Percentiles rank a stretch among this genome's conserved stretches.
These are phyloP conservation scores for Candida morakotiae DNA, from an alignment of 805 yeast species.

Conservation along the genomic window DNA sequence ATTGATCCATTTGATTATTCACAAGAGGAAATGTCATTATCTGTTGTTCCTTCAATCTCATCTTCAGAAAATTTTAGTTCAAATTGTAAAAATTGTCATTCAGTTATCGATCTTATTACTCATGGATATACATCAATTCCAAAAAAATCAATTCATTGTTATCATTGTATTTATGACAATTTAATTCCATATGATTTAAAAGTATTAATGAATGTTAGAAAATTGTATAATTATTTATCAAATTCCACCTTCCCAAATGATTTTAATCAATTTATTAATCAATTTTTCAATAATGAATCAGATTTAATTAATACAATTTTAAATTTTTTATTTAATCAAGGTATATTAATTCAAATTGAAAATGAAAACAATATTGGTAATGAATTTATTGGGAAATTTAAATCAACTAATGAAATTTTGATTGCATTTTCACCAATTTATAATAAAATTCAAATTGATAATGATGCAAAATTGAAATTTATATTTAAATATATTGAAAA, in stretches of 20 bases:
- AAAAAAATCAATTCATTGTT: constrained; percentile 7
- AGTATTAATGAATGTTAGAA: constrained; percentile 32
- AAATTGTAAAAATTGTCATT: no score
- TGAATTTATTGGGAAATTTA: constrained; percentile 10
- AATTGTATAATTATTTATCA: constrained; percentile 22
- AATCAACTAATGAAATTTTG: constrained; percentile 6
- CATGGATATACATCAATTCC: constrained; percentile 19
- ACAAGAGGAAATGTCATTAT: not conserved
- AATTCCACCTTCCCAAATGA: constrained; percentile 16
- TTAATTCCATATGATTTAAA: constrained; percentile 16
- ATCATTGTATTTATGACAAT: constrained; percentile 21
- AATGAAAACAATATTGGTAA: constrained; percentile 1
- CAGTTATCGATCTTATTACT: constrained; percentile 33
- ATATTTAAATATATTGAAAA: constrained; percentile 8
- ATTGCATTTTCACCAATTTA: constrained; percentile 1
- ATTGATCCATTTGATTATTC: constrained; percentile 25
- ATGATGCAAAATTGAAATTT: constrained; percentile 11
- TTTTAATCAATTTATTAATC: not conserved
- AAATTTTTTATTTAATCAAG: constrained; percentile 13
- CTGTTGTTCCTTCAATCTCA: no score
- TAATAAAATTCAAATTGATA: constrained; percentile 8
- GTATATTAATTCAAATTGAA: constrained; percentile 9
- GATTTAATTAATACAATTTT: not conserved
- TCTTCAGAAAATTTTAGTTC: no score
- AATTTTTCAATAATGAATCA: constrained; percentile 8